A percentile compares a stretch with the other conserved stretches of the same genome.
Evolutionary conservation across 2,329 filamentous ascomycete species (phyloP).

Genomic region (Alternaria hordeiaustralica): DNA sequence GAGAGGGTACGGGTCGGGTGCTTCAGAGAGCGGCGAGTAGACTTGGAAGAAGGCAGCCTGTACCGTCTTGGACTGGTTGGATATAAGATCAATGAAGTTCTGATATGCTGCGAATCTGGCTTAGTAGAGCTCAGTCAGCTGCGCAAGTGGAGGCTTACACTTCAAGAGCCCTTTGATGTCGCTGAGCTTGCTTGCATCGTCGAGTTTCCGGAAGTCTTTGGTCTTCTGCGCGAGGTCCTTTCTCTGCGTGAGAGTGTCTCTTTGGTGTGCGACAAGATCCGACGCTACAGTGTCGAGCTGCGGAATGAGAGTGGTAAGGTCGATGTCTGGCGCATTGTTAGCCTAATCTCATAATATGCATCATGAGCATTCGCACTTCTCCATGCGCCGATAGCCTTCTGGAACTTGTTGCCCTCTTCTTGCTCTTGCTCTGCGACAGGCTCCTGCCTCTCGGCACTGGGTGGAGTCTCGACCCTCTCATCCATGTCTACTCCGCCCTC

Average conservation of each 20-base stretch:
- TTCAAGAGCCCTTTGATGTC: constrained; percentile 92
- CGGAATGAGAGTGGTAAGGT: constrained; percentile 81
- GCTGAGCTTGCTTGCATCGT: constrained; percentile 82
- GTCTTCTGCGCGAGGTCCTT: constrained; percentile 99
- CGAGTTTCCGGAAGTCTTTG: constrained; percentile 94
- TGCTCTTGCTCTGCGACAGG: constrained; percentile 12
- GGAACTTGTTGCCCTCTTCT: constrained; percentile 84
- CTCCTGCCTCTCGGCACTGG: constrained; percentile 7
- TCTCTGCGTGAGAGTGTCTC: constrained; percentile 92
- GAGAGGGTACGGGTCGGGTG: constrained; percentile 92
- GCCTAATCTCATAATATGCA: neutral
- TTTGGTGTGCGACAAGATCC: constrained; percentile 90
- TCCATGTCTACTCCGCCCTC: constrained; percentile 45
- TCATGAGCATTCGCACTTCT: constrained; percentile 67
- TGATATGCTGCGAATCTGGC: constrained; percentile 76
- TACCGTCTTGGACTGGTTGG: constrained; percentile 92
- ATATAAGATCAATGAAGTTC: constrained; percentile 93
- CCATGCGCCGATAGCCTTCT: constrained; percentile 95
- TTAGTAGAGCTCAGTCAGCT: constrained; percentile 20
- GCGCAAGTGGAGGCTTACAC: constrained; percentile 57
- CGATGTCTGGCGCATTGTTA: constrained; percentile 69
- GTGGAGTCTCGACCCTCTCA: constrained; percentile 17
- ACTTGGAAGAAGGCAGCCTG: constrained; percentile 92
- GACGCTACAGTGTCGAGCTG: constrained; percentile 92
- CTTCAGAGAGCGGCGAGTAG: constrained; percentile 93